Evolutionary conservation across 371 early-diverging fungal species (phyloP).

Genomic region (Zychaea mexicana): DNA sequence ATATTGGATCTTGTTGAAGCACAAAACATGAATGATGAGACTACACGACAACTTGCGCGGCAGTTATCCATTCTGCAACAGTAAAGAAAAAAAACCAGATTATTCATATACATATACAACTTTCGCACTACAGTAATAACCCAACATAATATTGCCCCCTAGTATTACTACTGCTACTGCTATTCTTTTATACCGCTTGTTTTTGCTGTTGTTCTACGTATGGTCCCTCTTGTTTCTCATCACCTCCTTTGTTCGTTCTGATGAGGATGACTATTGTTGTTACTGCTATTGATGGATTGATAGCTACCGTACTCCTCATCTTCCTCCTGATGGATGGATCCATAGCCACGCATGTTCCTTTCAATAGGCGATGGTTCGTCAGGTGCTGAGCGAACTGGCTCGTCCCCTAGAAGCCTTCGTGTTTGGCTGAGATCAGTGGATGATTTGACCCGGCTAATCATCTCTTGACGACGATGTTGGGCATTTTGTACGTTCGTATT

Average conservation of each 20-base stretch:
- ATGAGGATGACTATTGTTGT: background rate
- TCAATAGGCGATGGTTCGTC: conserved; percentile 7
- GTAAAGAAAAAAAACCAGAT: conserved; percentile 1
- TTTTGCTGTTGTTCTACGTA: conserved; percentile 11
- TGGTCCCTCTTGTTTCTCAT: conserved; percentile 1
- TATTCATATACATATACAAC: background rate
- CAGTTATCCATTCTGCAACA: background rate
- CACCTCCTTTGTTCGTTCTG: background rate
- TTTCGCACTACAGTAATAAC: background rate
- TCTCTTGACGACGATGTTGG: background rate
- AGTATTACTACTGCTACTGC: background rate
- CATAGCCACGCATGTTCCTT: conserved; percentile 6
- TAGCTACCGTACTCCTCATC: too few species aligned
- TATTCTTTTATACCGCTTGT: conserved; percentile 5
- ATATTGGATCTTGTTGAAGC: background rate
- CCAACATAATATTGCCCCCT: background rate
- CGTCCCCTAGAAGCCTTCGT: background rate
- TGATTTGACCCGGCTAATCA: background rate
- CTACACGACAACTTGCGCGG: background rate
- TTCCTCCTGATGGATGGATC: background rate
- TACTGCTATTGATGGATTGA: background rate
- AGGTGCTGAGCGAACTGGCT: background rate
- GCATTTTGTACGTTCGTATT: background rate
- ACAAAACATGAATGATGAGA: conserved; percentile 3
- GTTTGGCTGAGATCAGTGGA: background rate